Evolutionary conservation across 768 basidiomycete species (phyloP).

Genomic region (Mycena metata): DNA sequence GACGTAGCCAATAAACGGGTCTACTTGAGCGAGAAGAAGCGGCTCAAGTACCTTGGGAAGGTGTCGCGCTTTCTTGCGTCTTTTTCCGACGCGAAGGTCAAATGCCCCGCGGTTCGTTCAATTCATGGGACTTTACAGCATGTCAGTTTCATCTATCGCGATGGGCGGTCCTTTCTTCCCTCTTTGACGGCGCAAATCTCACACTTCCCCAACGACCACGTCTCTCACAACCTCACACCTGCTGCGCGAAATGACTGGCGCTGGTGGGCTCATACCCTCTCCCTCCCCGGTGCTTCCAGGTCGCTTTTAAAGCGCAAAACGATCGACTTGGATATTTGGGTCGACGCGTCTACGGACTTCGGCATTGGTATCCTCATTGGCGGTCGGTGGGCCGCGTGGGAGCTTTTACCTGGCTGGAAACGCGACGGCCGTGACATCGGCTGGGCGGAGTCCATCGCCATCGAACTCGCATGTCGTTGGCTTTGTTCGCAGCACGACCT

Average conservation of each 20-base stretch:
- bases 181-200: conserved; percentile 8
- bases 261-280: conserved; percentile 15
- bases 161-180: conserved; percentile 19
- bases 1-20: too few species aligned
- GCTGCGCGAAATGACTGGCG: conserved; percentile 10
- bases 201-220: conserved; percentile 17
- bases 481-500: conserved; percentile 6
- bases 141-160: conserved; percentile 23
- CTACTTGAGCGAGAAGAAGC: too few species aligned
- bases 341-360: conserved; percentile 16
- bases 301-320: background rate
- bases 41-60: too few species aligned
- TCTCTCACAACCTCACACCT: conserved; percentile 11
- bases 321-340: conserved; percentile 15
- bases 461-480: conserved; percentile 11
- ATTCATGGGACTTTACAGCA: too few species aligned
- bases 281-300: conserved; percentile 5
- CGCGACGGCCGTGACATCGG: conserved; percentile 14
- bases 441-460: conserved; percentile 18
- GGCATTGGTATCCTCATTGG: conserved; percentile 16
- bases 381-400: conserved; percentile 9
- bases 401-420: conserved; percentile 8
- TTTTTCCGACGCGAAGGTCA: too few species aligned
- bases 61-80: too few species aligned
- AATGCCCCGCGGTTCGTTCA: too few species aligned